Conservation (phyloP, 1,284 basidiomycete genomes). For the Ustilago tritici region DNA sequence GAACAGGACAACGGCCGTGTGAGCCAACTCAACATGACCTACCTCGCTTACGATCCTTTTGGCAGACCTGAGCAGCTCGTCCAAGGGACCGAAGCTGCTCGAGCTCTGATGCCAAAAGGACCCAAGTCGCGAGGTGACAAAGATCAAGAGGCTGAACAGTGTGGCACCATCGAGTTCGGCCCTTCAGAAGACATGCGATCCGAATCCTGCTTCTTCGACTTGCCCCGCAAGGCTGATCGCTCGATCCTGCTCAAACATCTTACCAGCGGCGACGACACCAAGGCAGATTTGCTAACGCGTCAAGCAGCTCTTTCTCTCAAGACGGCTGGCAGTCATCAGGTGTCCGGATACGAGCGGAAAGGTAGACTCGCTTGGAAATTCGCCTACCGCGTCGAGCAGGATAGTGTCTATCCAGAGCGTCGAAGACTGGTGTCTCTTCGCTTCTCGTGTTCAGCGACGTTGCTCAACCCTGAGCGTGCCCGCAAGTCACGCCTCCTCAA, state of each 20-base stretch:
- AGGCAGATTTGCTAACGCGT: constrained; percentile 57
- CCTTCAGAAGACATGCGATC: constrained; percentile 8
- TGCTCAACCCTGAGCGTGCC: constrained; percentile 56
- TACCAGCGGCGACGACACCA: constrained; percentile 55
- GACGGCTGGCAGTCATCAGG: constrained; percentile 46
- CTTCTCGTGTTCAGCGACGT: constrained; percentile 58
- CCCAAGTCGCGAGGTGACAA: constrained; percentile 49
- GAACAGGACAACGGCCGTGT: constrained; percentile 46
- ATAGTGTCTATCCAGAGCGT: not conserved
- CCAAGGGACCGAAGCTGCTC: constrained; percentile 20
- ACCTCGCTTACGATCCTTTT: constrained; percentile 62
- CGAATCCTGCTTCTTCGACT: constrained; percentile 11
- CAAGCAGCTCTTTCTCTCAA: constrained; percentile 55
- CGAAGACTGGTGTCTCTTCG: constrained; percentile 40
- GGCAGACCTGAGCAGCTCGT: constrained; percentile 54
- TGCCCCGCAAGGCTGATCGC: constrained; percentile 15
- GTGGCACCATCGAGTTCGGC: constrained; percentile 49
- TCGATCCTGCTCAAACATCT: constrained; percentile 55
- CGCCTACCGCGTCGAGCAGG: constrained; percentile 47
- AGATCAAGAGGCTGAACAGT: constrained; percentile 46
- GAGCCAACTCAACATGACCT: constrained; percentile 45
- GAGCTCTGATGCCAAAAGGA: constrained; percentile 33
- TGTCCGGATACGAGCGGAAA: constrained; percentile 57
- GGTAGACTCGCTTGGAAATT: constrained; percentile 60
- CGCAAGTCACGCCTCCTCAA: constrained; percentile 57